These are phyloP conservation scores for Apophysomyces elegans DNA, from an alignment of 371 early-diverging fungal species.

Conservation along the genomic window DNA sequence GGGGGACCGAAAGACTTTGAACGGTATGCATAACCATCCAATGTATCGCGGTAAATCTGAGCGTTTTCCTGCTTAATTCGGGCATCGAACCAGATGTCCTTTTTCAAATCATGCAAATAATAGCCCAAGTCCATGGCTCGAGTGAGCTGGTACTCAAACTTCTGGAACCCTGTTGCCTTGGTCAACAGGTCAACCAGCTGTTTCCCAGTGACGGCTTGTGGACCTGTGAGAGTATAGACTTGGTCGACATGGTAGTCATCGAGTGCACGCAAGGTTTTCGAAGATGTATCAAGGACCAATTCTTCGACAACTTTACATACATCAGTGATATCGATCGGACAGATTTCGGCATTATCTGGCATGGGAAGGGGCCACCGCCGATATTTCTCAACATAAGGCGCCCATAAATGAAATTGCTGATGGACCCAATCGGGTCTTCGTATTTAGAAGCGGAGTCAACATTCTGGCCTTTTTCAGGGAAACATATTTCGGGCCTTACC, in stretches of 20 bases:
- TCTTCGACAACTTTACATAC: slow-evolving; percentile 32
- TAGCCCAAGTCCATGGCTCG: slow-evolving; percentile 42
- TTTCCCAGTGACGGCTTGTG: slow-evolving; percentile 34
- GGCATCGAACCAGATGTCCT: slow-evolving; percentile 49
- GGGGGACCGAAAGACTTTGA: slow-evolving; percentile 32
- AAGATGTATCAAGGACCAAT: slow-evolving; percentile 17
- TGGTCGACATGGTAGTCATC: slow-evolving; percentile 37
- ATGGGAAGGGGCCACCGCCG: slow-evolving; percentile 31
- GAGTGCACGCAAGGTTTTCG: slow-evolving; percentile 10
- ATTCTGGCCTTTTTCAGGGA: not conserved
- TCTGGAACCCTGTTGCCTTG: slow-evolving; percentile 28
- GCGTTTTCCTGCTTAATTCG: slow-evolving; percentile 41
- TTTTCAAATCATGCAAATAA: slow-evolving; percentile 32
- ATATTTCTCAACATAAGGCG: slow-evolving; percentile 30
- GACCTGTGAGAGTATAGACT: slow-evolving; percentile 44
- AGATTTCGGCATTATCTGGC: slow-evolving; percentile 28
- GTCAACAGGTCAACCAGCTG: slow-evolving; percentile 27
- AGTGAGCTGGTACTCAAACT: slow-evolving; percentile 22
- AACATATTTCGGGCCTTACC: slow-evolving; percentile 23
- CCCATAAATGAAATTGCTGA: slow-evolving; percentile 44
- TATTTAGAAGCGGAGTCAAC: not conserved
- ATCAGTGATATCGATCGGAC: slow-evolving; percentile 47
- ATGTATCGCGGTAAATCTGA: slow-evolving; percentile 27
- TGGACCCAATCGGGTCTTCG: slow-evolving; percentile 49
- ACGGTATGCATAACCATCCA: slow-evolving; percentile 24